phyloP scores from a whole-genome alignment of 1,139 yeast genomes.

The Yamadazyma jaroonii region DNA sequence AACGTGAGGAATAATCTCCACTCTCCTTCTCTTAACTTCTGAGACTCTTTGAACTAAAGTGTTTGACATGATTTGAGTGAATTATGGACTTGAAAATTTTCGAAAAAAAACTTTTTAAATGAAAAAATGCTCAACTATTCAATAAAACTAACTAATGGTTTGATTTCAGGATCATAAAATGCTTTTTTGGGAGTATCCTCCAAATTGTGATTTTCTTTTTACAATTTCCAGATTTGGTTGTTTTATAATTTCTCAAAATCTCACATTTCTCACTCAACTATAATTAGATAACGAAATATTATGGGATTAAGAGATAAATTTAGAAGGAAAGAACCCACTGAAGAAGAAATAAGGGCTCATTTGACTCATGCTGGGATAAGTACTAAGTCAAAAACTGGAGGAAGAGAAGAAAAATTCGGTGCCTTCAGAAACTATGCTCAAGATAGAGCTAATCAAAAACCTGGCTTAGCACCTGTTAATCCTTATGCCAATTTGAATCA shows the following conservation, averaged over 20 bases:
- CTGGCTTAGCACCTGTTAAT: conserved; percentile 47
- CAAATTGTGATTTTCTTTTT: not conserved
- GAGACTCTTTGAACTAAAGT: not conserved
- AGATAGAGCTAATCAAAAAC: conserved; percentile 37
- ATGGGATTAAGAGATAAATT: conserved; percentile 56
- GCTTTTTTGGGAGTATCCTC: not conserved
- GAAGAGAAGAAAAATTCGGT: conserved; percentile 55
- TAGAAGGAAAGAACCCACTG: conserved; percentile 61
- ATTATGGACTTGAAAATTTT: not conserved
- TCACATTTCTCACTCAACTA: not conserved
- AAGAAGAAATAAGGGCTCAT: conserved; percentile 50
- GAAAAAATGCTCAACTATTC: no score
- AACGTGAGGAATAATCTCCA: not conserved
- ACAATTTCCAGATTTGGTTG: not conserved
- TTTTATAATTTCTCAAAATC: not conserved
- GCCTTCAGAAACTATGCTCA: conserved; percentile 65
- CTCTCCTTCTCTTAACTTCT: conserved; percentile 1
- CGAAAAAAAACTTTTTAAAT: no score
- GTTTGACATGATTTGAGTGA: not conserved
- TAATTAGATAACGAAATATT: not conserved
- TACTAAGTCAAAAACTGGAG: conserved; percentile 36
- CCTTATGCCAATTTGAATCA: conserved; percentile 40
- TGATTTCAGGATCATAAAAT: not conserved
- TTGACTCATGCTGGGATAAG: conserved; percentile 54
- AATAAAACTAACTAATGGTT: not conserved